phyloP scores from a whole-genome alignment of 108 stramenopile genomes.

The Pelagomonas calceolata region DNA sequence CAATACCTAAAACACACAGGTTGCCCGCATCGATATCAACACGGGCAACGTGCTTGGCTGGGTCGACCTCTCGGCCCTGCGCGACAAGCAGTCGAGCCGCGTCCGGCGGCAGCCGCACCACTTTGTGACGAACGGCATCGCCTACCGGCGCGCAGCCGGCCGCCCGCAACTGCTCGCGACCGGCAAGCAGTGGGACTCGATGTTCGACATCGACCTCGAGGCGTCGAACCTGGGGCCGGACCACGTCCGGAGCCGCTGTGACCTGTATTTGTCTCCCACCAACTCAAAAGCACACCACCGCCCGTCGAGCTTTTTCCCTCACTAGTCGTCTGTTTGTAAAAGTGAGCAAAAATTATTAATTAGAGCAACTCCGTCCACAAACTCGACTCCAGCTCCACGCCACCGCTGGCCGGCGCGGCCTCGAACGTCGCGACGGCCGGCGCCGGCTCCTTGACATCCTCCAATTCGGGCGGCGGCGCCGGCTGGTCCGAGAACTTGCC shows the following conservation, averaged over 20 bases:
- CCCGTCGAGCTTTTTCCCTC: no score
- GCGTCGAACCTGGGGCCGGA: not conserved
- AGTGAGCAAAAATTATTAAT: no score
- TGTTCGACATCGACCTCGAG: not conserved
- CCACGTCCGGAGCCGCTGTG: not conserved
- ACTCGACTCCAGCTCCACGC: no score
- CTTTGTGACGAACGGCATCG: not conserved
- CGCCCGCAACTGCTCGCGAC: not conserved
- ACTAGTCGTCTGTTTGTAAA: no score
- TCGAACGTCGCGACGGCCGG: no score
- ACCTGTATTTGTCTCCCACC: not conserved
- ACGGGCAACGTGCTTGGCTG: not conserved
- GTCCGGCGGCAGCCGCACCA: not conserved
- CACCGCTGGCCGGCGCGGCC: no score
- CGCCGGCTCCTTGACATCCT: no score
- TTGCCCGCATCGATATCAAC: not conserved
- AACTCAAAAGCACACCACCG: no score
- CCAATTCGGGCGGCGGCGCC: no score
- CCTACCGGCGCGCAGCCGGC: not conserved
- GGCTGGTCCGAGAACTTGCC: slow-evolving; percentile 1
- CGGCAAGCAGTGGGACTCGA: not conserved
- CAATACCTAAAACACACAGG: no score
- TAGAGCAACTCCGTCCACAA: no score
- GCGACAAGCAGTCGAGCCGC: not conserved
- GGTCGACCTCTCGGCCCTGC: not conserved